Evolutionary conservation across 2,329 filamentous ascomycete species (phyloP).

Genomic region (Fusarium camptoceras): DNA sequence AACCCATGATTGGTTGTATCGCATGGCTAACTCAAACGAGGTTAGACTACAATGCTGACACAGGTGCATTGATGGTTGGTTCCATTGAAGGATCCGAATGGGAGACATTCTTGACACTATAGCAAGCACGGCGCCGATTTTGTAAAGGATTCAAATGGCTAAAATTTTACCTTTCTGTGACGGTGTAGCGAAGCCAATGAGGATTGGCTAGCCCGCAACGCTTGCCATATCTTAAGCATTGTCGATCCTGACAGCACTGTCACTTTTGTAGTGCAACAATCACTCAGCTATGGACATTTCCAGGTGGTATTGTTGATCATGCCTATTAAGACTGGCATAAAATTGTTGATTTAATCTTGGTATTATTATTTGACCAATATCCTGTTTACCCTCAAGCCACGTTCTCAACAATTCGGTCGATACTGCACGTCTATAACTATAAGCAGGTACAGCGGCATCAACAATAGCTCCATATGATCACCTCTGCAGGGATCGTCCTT

Average conservation of each 20-base stretch:
- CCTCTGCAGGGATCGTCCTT: not conserved
- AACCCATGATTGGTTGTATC: not conserved
- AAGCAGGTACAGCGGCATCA: not conserved
- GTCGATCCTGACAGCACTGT: not conserved
- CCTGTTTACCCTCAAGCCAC: not conserved
- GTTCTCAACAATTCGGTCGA: not conserved
- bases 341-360: not conserved
- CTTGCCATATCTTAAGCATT: not conserved
- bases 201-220: not conserved
- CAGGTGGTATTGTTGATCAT: not conserved
- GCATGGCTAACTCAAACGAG: slow-evolving; percentile 8
- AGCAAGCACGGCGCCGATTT: not conserved
- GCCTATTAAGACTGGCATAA: rapidly evolving
- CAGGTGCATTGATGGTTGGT: not conserved
- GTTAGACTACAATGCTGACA: not conserved
- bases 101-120: not conserved
- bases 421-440: not conserved
- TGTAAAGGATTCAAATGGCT: not conserved
- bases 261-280: too few relatives aligned
- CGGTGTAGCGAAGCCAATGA: not conserved
- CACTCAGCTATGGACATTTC: not conserved
- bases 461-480: not conserved
- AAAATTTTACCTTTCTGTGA: not conserved
- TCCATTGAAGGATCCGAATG: not conserved
- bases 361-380: not conserved